Evolutionary conservation across 257 asterid species (phyloP), one percentile per base, ranked within the genome.

Genomic region (Rubia yunnanensis): DNA sequence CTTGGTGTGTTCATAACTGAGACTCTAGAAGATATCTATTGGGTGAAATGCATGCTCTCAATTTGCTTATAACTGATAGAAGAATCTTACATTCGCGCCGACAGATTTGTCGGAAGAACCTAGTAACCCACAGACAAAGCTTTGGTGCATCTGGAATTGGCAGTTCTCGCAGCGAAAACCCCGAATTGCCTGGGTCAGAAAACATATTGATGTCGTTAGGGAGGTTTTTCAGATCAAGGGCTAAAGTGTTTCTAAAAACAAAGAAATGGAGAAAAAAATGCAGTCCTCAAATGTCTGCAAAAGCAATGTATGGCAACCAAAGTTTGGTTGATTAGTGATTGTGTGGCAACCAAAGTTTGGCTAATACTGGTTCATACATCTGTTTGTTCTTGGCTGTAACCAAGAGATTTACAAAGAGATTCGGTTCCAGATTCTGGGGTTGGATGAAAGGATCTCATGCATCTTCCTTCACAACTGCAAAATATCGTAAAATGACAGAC

Each of bases 391-490:
- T 17, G 66, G 70, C 63, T 82, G 73, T 77, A 83, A 57, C 90
- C 72, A 73, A 85, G 95, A 68, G 95, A 78, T 80, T 85, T 85
- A 76, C 95, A 88, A 38, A 23, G 38, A 60, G 89, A 80, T 49
- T 53, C 69, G 60, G 70, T 71, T 39, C 95, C 95, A 60, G 88
- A 80, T 75, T 80, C 83, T 66, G 76, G 55, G 52, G 90, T 78
- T 69, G 88, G 84, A 79, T 85, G 95, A 76, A 88, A 88, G 63
- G 95, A 85, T 74, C 92, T 81, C 76, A 83, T 76, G 85, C 95
- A 88, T 79, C 88, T 84, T 72, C 95, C 92, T 80, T 83, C 90
- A 63, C 95, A 88, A 66, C 95, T 85, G 86, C 78, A 75, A 68
- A 69, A 39, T 5, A 61, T 17, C 68, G 58, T 4, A 69, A 48